Evolutionary conservation across 768 basidiomycete species (phyloP).

Genomic region (Crassisporium funariophilum): DNA sequence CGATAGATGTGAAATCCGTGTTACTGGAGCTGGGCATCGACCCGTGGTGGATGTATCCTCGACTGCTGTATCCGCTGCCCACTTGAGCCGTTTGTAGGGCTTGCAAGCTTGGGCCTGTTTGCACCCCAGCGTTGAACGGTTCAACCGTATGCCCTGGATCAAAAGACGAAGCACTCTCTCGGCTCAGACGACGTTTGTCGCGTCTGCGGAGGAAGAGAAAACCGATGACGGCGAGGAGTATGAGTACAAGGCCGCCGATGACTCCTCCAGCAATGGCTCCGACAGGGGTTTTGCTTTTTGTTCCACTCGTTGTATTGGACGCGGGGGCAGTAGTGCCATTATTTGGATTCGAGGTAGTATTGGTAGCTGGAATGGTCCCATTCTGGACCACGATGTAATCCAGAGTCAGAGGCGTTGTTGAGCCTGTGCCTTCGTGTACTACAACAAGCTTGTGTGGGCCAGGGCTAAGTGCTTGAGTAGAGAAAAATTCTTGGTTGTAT

Average conservation of each 20-base stretch:
- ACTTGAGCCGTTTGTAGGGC: neutral
- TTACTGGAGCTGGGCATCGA: constrained; percentile 14
- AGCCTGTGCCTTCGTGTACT: constrained; percentile 17
- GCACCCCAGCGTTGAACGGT: constrained; percentile 2
- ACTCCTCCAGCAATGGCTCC: constrained; percentile 25
- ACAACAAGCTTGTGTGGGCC: constrained; percentile 28
- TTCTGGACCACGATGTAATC: constrained; percentile 27
- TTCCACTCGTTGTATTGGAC: neutral
- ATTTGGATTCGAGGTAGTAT: neutral
- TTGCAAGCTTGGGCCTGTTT: neutral
- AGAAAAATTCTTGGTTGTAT: constrained; percentile 29
- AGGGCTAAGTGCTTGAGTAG: constrained; percentile 16
- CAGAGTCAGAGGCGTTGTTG: constrained; percentile 27
- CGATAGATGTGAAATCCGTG: constrained; percentile 7
- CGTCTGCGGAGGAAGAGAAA: constrained; percentile 18
- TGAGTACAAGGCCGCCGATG: constrained; percentile 20
- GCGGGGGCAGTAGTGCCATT: neutral
- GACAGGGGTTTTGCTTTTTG: constrained; percentile 5
- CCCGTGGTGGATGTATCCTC: neutral
- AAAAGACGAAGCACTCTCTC: neutral
- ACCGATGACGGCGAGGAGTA: constrained; percentile 9
- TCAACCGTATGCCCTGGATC: constrained; percentile 9
- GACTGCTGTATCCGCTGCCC: neutral
- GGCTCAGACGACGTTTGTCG: neutral
- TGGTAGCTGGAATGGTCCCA: constrained; percentile 9